A percentile compares a stretch with the other conserved stretches of the same genome.
phyloP scores from a whole-genome alignment of 2,329 filamentous ascomycete genomes.

The Penicillium thymicola region DNA sequence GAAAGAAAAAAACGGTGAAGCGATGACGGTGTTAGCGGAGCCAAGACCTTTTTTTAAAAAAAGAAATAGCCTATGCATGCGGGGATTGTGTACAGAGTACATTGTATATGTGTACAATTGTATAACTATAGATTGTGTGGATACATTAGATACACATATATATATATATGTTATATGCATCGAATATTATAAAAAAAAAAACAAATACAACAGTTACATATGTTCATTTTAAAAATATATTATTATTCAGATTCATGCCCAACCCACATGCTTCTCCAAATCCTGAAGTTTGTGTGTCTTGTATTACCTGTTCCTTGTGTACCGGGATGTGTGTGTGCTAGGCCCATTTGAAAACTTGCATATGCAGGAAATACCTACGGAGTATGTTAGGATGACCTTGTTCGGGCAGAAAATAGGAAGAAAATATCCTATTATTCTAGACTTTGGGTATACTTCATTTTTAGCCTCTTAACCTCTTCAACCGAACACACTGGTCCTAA shows the following conservation, averaged over 20 bases:
- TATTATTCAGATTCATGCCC: background rate
- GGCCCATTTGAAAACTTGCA: constrained; percentile 1
- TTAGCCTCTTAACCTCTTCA: background rate
- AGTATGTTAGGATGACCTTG: background rate
- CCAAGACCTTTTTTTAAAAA: constrained; percentile 15
- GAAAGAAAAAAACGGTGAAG: constrained; percentile 25
- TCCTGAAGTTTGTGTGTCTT: background rate
- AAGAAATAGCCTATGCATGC: constrained; percentile 17
- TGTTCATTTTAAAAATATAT: background rate
- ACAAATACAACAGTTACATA: background rate
- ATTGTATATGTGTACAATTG: too few species aligned
- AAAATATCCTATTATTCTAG: background rate
- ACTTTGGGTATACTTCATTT: background rate
- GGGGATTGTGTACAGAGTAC: constrained; percentile 9
- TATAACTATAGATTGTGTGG: constrained; percentile 5
- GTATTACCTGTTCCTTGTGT: constrained; percentile 7
- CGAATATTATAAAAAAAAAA: background rate
- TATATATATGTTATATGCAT: background rate
- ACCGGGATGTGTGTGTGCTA: background rate
- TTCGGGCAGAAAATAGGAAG: background rate
- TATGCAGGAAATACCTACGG: constrained; percentile 1
- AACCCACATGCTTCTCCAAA: background rate
- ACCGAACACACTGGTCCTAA: background rate
- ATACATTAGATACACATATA: background rate
- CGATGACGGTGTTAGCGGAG: constrained; percentile 18